Base-by-base conservation (phyloP, 2,329 filamentous ascomycete species). In the Colletotrichum caudatum region DNA sequence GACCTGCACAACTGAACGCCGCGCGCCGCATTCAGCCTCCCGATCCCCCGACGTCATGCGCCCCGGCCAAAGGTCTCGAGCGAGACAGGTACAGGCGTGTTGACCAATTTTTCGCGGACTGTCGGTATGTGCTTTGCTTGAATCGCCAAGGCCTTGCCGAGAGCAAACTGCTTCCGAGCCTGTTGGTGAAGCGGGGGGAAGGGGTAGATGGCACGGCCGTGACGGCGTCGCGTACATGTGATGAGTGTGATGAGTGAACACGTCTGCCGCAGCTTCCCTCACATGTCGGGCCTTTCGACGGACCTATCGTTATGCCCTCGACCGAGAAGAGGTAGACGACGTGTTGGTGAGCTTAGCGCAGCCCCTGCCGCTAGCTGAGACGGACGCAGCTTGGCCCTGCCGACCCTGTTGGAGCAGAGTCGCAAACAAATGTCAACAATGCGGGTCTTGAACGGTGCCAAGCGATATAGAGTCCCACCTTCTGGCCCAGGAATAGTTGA, bases 241-340 rank as follows among this genome's bases (percentile, higher is more conserved):
- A 65, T 29, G 48, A 64, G 62, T 65, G 66, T 69, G 66, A 69
- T 37, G 61, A 56, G 48, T 20, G 20, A 54, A 33, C 50, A 51
- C 11, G 20, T 8, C 11, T 46, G 26, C 26, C 23, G 61, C 37
- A 23, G 46, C 20, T 56, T 29, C 18, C 5, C 26, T 54, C 61
- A 18, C 23, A 64, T 56, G 44, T 12, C 61, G 4, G 37, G 37
- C 33, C 37, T 26, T 53, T 23, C 23, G 33, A 18, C 8, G 33
- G 11, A 23, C 59, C 29, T 39, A 14, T 26, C 12, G 33, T 20
- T 23, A 39, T n/a, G 33, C 33, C 9, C n/a, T 16, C 54, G 35
- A n/a, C 20, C 29, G 20, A 20, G 59, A 20, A 26, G 5, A 50
- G 29, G 46, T n/a, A 29, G 20, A 37, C 18, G 33, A 62, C 33